Percentiles rank a stretch among this genome's conserved stretches.
Evolutionary conservation across 805 yeast species (phyloP).

Genomic region (Danielia oregonensis): DNA sequence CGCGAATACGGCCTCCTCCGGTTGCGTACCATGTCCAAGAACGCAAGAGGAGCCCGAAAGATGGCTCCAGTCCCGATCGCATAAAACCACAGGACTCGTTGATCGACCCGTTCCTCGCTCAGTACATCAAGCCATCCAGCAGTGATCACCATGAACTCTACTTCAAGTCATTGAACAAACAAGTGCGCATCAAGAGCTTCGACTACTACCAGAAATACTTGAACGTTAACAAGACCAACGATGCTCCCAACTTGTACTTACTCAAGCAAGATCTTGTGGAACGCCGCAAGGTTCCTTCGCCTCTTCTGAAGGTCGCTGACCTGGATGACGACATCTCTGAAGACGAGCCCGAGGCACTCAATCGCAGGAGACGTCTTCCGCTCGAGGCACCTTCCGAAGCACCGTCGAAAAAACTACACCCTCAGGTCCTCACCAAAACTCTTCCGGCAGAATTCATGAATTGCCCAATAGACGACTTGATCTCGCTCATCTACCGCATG

Average conservation of each 20-base stretch:
- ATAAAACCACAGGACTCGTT: neutral
- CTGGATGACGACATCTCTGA: neutral
- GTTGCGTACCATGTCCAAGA: neutral
- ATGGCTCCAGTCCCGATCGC: too few relatives aligned
- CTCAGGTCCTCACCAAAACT: constrained; percentile 9
- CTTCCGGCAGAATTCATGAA: constrained; percentile 55
- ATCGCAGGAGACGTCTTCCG: constrained; percentile 8
- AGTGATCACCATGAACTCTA: constrained; percentile 10
- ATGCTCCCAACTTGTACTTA: neutral
- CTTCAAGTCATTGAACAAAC: constrained; percentile 10
- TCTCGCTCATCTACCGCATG: constrained; percentile 75
- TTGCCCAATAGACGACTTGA: constrained; percentile 68
- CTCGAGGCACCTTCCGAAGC: constrained; percentile 2
- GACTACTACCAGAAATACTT: constrained; percentile 15
- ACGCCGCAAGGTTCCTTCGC: constrained; percentile 1
- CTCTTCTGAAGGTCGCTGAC: constrained; percentile 1
- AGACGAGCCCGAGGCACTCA: constrained; percentile 1
- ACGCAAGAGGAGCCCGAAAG: neutral
- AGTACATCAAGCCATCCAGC: constrained; percentile 13
- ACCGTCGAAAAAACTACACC: constrained; percentile 11
- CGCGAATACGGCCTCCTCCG: constrained; percentile 5
- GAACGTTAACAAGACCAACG: neutral
- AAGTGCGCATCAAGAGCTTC: constrained; percentile 8
- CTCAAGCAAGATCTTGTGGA: neutral
- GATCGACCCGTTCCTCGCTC: constrained; percentile 16